These are phyloP conservation scores for Leucogyrophana mollusca DNA, from an alignment of 768 basidiomycete genomes.

Conservation along the genomic window DNA sequence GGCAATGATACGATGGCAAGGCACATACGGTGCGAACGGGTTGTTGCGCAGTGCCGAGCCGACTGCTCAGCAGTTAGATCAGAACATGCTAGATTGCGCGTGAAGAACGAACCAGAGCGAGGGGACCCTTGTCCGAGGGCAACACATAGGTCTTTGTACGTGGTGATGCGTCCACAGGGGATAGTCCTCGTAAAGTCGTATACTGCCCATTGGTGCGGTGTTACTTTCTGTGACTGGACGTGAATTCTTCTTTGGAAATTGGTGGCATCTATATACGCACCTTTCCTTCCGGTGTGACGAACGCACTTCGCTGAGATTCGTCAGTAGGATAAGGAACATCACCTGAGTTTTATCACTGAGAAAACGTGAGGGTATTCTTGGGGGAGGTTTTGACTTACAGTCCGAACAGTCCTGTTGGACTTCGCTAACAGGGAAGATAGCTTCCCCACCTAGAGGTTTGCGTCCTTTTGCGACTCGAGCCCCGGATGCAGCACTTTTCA, in stretches of 20 bases:
- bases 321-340: conserved; percentile 12
- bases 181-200: conserved; percentile 53
- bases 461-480: no score
- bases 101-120: conserved; percentile 61
- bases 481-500: no score
- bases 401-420: no score
- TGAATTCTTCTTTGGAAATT: background rate
- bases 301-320: conserved; percentile 14
- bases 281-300: conserved; percentile 27
- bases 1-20: conserved; percentile 71
- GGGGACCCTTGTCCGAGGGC: conserved; percentile 56
- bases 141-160: conserved; percentile 52
- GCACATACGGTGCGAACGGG: conserved; percentile 65
- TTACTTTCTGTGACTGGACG: conserved; percentile 43
- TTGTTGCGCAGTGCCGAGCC: conserved; percentile 63
- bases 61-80: no score
- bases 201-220: conserved; percentile 57
- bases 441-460: no score
- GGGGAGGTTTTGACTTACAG: background rate
- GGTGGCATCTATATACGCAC: conserved; percentile 6
- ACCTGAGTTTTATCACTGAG: no score
- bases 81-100: no score
- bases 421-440: no score
- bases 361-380: no score
- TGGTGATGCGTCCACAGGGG: conserved; percentile 51